Percentiles rank a stretch among this genome's conserved stretches.
Evolutionary conservation across 495 filamentous ascomycete genomes (phyloP).

Genomic region (Neurospora pannonica): DNA sequence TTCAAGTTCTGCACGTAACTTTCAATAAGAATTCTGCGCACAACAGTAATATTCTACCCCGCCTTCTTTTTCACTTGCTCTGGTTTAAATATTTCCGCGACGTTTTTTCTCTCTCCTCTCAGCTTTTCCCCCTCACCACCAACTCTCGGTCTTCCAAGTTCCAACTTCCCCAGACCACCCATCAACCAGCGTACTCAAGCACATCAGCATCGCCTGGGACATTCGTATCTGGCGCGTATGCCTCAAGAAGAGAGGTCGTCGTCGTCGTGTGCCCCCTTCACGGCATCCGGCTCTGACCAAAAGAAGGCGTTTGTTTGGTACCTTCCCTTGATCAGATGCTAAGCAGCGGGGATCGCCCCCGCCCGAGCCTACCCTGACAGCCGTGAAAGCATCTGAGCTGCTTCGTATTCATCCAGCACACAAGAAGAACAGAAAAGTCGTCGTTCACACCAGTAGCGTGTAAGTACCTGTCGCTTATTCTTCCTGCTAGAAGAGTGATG

Average conservation of each 20-base stretch:
- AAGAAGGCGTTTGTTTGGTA: background rate
- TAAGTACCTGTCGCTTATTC: background rate
- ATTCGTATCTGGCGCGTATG: too few relatives aligned
- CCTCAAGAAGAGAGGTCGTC: background rate
- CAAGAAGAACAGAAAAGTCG: conserved; percentile 4
- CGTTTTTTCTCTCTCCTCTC: background rate
- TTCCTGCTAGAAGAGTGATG: background rate
- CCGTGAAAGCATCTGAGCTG: conserved; percentile 9
- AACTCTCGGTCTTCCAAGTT: background rate
- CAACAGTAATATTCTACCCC: background rate
- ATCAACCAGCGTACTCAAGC: background rate
- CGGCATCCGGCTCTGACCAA: background rate
- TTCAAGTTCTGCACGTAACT: background rate
- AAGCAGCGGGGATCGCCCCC: conserved; percentile 4
- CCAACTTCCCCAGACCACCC: too few relatives aligned
- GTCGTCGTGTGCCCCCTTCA: background rate
- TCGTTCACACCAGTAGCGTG: background rate
- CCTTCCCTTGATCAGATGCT: background rate
- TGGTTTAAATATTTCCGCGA: background rate
- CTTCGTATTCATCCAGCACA: conserved; percentile 15
- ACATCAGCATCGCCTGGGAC: too few relatives aligned
- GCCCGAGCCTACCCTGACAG: conserved; percentile 9
- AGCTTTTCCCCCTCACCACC: background rate
- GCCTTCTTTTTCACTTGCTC: background rate
- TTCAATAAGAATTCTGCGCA: background rate